Evolutionary conservation across 441 rosid genomes (phyloP).

Genomic region (Pelargonium myrrhifolium): DNA sequence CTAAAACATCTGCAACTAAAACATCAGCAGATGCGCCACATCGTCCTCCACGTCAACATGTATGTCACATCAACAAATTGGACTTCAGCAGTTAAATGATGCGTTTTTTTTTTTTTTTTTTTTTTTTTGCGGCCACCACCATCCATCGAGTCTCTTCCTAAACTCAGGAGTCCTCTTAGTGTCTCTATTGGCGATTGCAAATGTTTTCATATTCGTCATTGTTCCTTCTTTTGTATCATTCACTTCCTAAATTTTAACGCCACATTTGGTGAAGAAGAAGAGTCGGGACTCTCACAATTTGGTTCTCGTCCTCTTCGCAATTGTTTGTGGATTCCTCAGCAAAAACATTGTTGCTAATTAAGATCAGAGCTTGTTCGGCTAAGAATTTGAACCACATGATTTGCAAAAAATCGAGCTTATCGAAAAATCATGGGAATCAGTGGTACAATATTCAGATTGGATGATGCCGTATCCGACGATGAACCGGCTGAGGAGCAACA

Average conservation of each 20-base stretch:
- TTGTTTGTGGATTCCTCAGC: slow-evolving; percentile 63
- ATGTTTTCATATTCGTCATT: slow-evolving; percentile 35
- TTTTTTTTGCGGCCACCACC: no score
- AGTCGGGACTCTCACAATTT: slow-evolving; percentile 75
- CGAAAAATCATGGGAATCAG: neutral
- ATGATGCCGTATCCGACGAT: slow-evolving; percentile 24
- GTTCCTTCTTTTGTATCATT: slow-evolving; percentile 44
- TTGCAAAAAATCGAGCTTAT: slow-evolving; percentile 27
- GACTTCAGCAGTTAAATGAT: no score
- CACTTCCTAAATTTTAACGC: slow-evolving; percentile 50
- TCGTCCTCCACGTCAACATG: no score
- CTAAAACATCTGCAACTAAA: no score
- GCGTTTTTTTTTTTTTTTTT: no score
- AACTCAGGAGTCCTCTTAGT: slow-evolving; percentile 40
- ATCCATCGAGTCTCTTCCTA: slow-evolving; percentile 31
- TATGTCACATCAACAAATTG: no score
- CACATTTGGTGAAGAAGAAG: slow-evolving; percentile 55
- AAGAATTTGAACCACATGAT: slow-evolving; percentile 20
- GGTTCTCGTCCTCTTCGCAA: slow-evolving; percentile 65
- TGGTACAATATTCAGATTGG: slow-evolving; percentile 27
- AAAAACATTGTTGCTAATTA: slow-evolving; percentile 21
- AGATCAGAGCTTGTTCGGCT: neutral
- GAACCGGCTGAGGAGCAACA: slow-evolving; percentile 49
- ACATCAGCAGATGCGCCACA: no score
- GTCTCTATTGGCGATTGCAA: slow-evolving; percentile 27